Evolutionary conservation across 352 stramenopile genomes (phyloP).

Genomic region (Phytophthora tubulina): DNA sequence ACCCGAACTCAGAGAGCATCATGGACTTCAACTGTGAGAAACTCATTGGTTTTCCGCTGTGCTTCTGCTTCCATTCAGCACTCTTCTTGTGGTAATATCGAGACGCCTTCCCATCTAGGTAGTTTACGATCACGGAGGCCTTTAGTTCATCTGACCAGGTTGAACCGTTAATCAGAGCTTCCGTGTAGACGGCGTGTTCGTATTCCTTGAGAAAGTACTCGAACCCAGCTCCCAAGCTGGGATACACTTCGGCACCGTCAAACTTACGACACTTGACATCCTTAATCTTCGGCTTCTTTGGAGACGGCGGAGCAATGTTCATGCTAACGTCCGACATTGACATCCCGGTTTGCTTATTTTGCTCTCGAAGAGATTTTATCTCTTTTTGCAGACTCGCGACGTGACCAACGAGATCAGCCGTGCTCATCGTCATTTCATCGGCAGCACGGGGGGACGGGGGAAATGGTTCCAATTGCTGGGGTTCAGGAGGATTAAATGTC

Average conservation of each 20-base stretch:
- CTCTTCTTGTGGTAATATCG: slow-evolving; percentile 21
- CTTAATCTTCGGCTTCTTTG: slow-evolving; percentile 22
- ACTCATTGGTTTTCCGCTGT: slow-evolving; percentile 4
- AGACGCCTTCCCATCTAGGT: slow-evolving; percentile 16
- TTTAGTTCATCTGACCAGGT: slow-evolving; percentile 17
- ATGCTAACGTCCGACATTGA: too few relatives aligned
- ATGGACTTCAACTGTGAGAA: slow-evolving; percentile 1
- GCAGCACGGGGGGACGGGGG: too few relatives aligned
- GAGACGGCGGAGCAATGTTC: not conserved
- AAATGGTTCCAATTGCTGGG: too few relatives aligned
- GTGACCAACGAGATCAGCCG: too few relatives aligned
- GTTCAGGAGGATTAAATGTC: too few relatives aligned
- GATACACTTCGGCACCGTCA: slow-evolving; percentile 12
- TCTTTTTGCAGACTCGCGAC: too few relatives aligned
- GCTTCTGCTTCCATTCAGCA: not conserved
- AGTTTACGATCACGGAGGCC: slow-evolving; percentile 18
- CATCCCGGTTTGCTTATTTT: too few relatives aligned
- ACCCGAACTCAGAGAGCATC: slow-evolving; percentile 15
- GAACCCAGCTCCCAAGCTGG: slow-evolving; percentile 6
- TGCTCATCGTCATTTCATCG: too few relatives aligned
- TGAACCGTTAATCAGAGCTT: slow-evolving; percentile 14
- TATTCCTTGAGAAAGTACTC: slow-evolving; percentile 14
- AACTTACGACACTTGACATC: slow-evolving; percentile 10
- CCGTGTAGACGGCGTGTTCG: slow-evolving; percentile 10
- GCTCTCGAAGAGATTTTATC: too few relatives aligned